Evolutionary conservation across 495 filamentous ascomycete species (phyloP).

Genomic region (Lasiosphaeria hispida): DNA sequence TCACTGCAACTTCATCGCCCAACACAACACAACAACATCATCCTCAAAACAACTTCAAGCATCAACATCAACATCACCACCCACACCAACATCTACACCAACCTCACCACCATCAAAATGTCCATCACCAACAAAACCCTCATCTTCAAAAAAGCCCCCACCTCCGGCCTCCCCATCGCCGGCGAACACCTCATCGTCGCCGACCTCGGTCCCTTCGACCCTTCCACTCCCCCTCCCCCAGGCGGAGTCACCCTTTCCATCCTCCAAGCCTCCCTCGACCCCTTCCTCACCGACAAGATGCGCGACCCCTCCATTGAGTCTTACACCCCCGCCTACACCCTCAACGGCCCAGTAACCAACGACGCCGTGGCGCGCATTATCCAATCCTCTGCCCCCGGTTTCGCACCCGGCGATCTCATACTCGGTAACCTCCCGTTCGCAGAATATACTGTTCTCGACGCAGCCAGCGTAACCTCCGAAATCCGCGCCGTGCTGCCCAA

Average conservation of each 20-base stretch:
- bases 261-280: conserved; percentile 51
- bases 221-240: conserved; percentile 31
- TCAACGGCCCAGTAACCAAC: conserved; percentile 57
- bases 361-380: conserved; percentile 57
- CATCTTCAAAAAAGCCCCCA: conserved; percentile 69
- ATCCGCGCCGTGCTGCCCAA: conserved; percentile 56
- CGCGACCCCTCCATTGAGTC: conserved; percentile 75
- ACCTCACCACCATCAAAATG: no score
- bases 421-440: conserved; percentile 37
- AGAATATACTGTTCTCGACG: background rate
- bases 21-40: no score
- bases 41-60: no score
- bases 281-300: conserved; percentile 67
- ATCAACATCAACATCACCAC: no score
- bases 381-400: conserved; percentile 55
- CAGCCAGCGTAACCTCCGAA: background rate
- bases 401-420: conserved; percentile 40
- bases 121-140: conserved; percentile 67
- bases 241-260: background rate
- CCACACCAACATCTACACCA: no score
- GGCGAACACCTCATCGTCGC: conserved; percentile 72
- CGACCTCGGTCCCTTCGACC: conserved; percentile 56
- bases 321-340: conserved; percentile 55
- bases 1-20: no score
- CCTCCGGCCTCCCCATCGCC: conserved; percentile 57